Evolutionary conservation across 495 filamentous ascomycete species (phyloP), one percentile per base, ranked within the genome.

Genomic region (Hyphodiscus hymeniophilus): DNA sequence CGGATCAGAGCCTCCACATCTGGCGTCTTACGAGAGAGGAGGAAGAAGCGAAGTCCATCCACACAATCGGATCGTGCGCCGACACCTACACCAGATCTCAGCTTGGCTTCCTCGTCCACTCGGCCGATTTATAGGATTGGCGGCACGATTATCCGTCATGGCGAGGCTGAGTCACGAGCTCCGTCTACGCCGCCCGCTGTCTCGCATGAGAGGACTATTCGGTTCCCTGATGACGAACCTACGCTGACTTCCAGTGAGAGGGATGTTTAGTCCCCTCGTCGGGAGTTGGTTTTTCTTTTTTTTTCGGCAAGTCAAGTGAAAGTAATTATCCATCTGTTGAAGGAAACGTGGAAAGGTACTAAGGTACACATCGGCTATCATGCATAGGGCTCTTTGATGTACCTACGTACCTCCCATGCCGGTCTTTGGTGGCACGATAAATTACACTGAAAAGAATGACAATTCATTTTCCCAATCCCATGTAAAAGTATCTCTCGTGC

Each of bases 121-220:
- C 63, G 68, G 8, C 63, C 67, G 0, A 54, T 76, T 3, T 81
- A 73, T 51, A 71, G 66, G 28, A 72, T 84, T 43, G 75, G 72
- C 7, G 65, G 71, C 3, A 63, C 70, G 13, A 58, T 73, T 18
- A 73, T 77, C 48, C 59, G 32, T 12, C 26, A 36, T 21, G 6
- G 20, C 6, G 16, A 18, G 3, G 6, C 21, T 33, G 49, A 35
- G 32, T 41, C 38, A 8, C 2, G 26, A 24, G 41, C n/a, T 10
- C 41, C 41, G 8, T 30, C 22, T 7, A 44, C 50, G 7, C 54
- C 55, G 20, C 42, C 47, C 3, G 54, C 56, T 12, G 34, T 35
- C 17, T 13, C 26, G 20, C 47, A 54, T 30, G 42, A 54, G 23
- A 53, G 69, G 43, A 66, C 64, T 8, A 66, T 75, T 48, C 65